These are phyloP conservation scores for Candida freyschussii DNA, from an alignment of 1,139 yeast species.

Conservation along the genomic window DNA sequence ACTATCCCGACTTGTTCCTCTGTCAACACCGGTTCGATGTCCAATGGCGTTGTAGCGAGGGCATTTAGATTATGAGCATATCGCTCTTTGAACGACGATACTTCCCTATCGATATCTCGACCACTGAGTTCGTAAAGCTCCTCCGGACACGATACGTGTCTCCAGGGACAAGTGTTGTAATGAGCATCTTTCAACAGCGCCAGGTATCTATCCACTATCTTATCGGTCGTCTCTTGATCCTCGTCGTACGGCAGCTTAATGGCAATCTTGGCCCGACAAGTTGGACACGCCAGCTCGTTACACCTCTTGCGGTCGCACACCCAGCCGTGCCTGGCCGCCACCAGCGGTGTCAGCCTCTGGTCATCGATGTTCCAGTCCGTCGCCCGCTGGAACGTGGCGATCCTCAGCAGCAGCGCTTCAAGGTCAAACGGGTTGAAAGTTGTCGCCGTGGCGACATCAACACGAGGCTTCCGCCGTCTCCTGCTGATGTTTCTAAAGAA, in stretches of 20 bases:
- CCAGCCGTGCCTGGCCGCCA: slow-evolving; percentile 10
- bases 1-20: slow-evolving; percentile 4
- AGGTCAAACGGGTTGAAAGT: slow-evolving; percentile 9
- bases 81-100: slow-evolving; percentile 8
- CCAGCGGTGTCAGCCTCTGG: slow-evolving; percentile 7
- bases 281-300: slow-evolving; percentile 8
- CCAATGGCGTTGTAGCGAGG: too few relatives aligned
- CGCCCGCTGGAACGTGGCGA: slow-evolving; percentile 9
- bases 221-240: slow-evolving; percentile 6
- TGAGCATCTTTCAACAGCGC: slow-evolving; percentile 10
- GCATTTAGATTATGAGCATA: slow-evolving; percentile 11
- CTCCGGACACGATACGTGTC: slow-evolving; percentile 14
- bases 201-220: slow-evolving; percentile 11
- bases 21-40: slow-evolving; percentile 4
- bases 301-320: slow-evolving; percentile 3
- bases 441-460: neutral
- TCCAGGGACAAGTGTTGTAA: slow-evolving; percentile 22
- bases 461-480: neutral
- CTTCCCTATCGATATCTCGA: slow-evolving; percentile 8
- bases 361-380: slow-evolving; percentile 8
- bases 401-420: slow-evolving; percentile 5
- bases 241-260: slow-evolving; percentile 5
- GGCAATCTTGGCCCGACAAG: slow-evolving; percentile 8
- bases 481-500: neutral
- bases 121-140: slow-evolving; percentile 14